Percentiles rank a stretch among this genome's conserved stretches.
These are phyloP conservation scores for Podaxis mareebaensis DNA, from an alignment of 768 basidiomycete genomes.

Conservation along the genomic window DNA sequence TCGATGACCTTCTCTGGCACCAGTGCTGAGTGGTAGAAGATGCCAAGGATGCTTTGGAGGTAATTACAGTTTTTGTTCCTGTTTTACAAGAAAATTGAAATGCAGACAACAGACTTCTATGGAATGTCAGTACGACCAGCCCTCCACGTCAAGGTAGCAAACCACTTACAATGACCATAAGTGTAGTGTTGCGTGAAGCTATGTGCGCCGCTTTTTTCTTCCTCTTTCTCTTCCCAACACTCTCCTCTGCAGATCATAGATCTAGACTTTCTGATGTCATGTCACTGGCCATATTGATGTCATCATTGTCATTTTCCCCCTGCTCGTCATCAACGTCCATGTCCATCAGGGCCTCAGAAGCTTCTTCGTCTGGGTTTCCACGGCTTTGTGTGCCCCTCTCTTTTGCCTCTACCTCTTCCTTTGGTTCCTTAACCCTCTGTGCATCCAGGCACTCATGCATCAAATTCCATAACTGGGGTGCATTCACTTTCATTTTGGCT, in stretches of 20 bases:
- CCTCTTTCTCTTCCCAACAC: background rate
- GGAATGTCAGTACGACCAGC: background rate
- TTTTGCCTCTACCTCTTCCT: background rate
- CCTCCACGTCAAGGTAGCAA: background rate
- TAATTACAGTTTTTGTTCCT: slow-evolving; percentile 25
- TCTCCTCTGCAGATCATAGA: too few species aligned
- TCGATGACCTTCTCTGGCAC: slow-evolving; percentile 28
- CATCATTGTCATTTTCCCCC: too few species aligned
- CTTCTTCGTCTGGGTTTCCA: too few species aligned
- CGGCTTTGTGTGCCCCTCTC: background rate
- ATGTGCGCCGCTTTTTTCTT: background rate
- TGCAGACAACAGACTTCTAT: slow-evolving; percentile 25
- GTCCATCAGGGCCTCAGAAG: too few species aligned
- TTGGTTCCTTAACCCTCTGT: background rate
- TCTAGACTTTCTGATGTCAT: too few species aligned
- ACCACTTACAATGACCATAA: background rate
- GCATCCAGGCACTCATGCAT: background rate
- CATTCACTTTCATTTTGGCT: background rate
- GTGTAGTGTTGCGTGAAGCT: too few species aligned
- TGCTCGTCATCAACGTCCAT: too few species aligned
- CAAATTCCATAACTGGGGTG: background rate
- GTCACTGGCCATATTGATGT: too few species aligned
- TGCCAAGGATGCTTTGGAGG: slow-evolving; percentile 26
- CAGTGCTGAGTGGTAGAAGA: slow-evolving; percentile 29
- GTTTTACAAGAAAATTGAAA: slow-evolving; percentile 29